Conservation (phyloP, 805 yeast genomes). For the Wickerhamomyces kurtzmanii region DNA sequence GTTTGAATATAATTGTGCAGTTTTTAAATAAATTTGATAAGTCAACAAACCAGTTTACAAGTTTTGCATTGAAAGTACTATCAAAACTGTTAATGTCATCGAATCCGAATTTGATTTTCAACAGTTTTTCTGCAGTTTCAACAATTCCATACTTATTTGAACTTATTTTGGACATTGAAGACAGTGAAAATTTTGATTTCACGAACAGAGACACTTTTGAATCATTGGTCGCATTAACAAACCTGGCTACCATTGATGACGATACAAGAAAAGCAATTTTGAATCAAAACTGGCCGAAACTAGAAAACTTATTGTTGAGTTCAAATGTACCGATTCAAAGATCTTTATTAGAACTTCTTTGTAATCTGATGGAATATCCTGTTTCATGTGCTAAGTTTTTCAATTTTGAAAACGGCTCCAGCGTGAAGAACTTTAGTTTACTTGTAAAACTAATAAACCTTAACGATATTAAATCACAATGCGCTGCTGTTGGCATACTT, state of each 20-base stretch:
- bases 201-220: constrained; percentile 33
- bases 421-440: constrained; percentile 29
- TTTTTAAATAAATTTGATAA: constrained; percentile 17
- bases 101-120: constrained; percentile 34
- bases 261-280: constrained; percentile 20
- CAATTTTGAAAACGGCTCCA: constrained; percentile 31
- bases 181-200: constrained; percentile 7
- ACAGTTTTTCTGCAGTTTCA: constrained; percentile 28
- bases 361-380: constrained; percentile 42
- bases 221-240: constrained; percentile 57
- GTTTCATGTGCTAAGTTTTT: constrained; percentile 43
- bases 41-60: constrained; percentile 13
- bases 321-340: constrained; percentile 41
- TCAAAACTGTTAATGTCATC: constrained; percentile 32
- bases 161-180: constrained; percentile 14
- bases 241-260: constrained; percentile 41
- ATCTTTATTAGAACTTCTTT: constrained; percentile 52
- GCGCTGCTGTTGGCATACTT: constrained; percentile 27
- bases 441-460: constrained; percentile 29
- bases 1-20: constrained; percentile 26
- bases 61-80: constrained; percentile 30
- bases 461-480: constrained; percentile 29
- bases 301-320: constrained; percentile 33
- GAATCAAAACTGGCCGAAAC: constrained; percentile 31
- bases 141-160: constrained; percentile 37